Base-by-base conservation (phyloP, 495 filamentous ascomycete species). In the Staphylotrichum longicolle region DNA sequence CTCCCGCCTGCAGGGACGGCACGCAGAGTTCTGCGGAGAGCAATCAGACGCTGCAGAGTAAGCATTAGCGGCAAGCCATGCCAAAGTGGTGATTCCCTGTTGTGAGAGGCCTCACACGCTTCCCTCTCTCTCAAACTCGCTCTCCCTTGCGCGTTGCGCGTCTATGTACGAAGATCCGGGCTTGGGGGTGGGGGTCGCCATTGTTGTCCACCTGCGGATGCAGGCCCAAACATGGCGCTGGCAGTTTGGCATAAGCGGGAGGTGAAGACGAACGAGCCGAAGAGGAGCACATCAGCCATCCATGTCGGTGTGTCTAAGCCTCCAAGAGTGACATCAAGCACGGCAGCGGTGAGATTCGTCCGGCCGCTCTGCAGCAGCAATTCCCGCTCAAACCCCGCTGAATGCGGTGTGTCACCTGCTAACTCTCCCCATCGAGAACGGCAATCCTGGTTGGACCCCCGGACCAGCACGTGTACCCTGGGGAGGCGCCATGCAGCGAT, bases 1-100 rank as follows among this genome's bases (percentile, higher is more conserved):
- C 15, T 63, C 45, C 52, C 52, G 39, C 57, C 47, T 63, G 54
- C 63, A 63, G 65, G 57, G 41, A 66, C 58, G 60, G 61, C 63
- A 62, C 55, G 40, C 42, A 39, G 51, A 49, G 41, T 61, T 45
- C 40, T 59, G 49, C 57, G 14, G 53, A 57, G 57, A 57, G 58
- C 54, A 63, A 46, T 60, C 54, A 48, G 42, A 11, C 54, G 12
- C 35, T 51, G 35, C 56, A 49, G 37, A 50, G 20, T 40, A 57
- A 46, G 46, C 51, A 52, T 47, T 32, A 37, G 56, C 35, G 34
- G 46, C 46, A 8, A 34, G 7, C 34, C 15, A 30, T 7, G 35
- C 56, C 56, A 47, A 47, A 7, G 32, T 32, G 54, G 27, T 3
- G 3, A 39, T 11, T 32, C 20, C 8, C 37, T 10, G 7, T 20